These are phyloP conservation scores for Cercospora berteroae DNA, from an alignment of 2,329 filamentous ascomycete genomes.

Conservation along the genomic window DNA sequence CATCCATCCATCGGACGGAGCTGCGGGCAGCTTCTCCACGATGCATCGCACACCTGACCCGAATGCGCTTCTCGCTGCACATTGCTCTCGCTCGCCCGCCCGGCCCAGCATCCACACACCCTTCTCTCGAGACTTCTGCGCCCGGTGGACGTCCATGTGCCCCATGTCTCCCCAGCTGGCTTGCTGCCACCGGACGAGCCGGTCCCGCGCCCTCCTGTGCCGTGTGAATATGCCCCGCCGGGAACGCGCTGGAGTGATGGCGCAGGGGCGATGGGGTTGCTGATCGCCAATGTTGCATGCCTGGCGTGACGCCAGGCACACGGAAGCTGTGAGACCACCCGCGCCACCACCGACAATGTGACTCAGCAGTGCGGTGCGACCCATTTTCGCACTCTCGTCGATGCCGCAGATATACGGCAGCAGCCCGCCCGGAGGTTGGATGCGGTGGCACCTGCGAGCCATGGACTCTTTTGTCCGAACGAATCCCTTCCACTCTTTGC, in stretches of 20 bases:
- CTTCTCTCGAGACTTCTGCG: neutral
- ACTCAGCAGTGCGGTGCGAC: neutral
- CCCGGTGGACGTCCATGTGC: neutral
- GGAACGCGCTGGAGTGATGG: neutral
- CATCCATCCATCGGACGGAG: neutral
- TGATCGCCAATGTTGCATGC: neutral
- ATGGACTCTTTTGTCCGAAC: too few relatives aligned
- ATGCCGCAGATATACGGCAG: neutral
- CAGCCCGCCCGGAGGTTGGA: neutral
- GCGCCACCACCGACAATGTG: neutral
- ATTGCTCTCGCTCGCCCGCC: neutral
- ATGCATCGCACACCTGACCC: neutral
- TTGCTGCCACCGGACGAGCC: neutral
- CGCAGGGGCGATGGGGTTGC: neutral
- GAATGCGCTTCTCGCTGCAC: neutral
- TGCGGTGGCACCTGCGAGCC: too few relatives aligned
- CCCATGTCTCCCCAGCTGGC: neutral
- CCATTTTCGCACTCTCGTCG: neutral
- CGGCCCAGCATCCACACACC: neutral
- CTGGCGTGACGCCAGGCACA: neutral
- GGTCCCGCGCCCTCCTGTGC: neutral
- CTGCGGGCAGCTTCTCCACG: neutral
- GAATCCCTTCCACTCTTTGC: neutral
- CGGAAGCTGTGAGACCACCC: neutral
- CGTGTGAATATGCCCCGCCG: neutral